Percentiles rank a stretch among this genome's conserved stretches.
Evolutionary conservation across 2,329 filamentous ascomycete genomes (phyloP).

Genomic region (Fusarium oxysporum): DNA sequence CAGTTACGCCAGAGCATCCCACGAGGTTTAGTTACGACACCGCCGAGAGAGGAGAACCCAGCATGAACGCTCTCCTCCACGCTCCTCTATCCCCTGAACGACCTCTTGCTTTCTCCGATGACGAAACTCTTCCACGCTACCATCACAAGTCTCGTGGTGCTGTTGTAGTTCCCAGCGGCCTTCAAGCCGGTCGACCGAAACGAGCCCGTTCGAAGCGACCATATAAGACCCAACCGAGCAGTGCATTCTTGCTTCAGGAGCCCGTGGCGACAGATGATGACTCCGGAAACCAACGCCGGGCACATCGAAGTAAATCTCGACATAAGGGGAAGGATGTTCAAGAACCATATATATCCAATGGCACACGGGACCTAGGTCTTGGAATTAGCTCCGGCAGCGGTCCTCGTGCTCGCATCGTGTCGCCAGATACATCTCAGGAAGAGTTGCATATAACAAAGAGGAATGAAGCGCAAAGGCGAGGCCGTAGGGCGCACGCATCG

Average conservation of each 20-base stretch:
- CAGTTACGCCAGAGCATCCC: conserved; percentile 42
- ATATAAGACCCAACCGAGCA: conserved; percentile 59
- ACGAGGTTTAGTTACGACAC: conserved; percentile 45
- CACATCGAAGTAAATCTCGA: conserved; percentile 40
- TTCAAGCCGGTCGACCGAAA: conserved; percentile 40
- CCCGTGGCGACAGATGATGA: conserved; percentile 51
- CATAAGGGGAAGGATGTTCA: conserved; percentile 37
- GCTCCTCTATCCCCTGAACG: conserved; percentile 41
- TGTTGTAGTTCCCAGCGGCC: conserved; percentile 25
- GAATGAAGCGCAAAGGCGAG: conserved; percentile 29
- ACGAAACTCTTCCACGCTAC: conserved; percentile 44
- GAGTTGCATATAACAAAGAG: conserved; percentile 41
- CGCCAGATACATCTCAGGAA: conserved; percentile 45
- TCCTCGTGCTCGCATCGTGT: conserved; percentile 40
- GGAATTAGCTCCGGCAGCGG: conserved; percentile 33
- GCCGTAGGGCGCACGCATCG: conserved; percentile 25
- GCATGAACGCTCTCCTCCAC: conserved; percentile 42
- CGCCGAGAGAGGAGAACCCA: conserved; percentile 40
- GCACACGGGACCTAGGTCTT: conserved; percentile 34
- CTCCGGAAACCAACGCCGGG: conserved; percentile 46
- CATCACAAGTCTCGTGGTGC: conserved; percentile 33
- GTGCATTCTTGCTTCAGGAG: conserved; percentile 65
- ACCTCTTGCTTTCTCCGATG: conserved; percentile 45
- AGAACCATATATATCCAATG: conserved; percentile 27
- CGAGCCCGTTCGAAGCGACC: conserved; percentile 45